These are phyloP conservation scores for Metarhizium robertsii DNA, from an alignment of 2,329 filamentous ascomycete species.

Conservation along the genomic window DNA sequence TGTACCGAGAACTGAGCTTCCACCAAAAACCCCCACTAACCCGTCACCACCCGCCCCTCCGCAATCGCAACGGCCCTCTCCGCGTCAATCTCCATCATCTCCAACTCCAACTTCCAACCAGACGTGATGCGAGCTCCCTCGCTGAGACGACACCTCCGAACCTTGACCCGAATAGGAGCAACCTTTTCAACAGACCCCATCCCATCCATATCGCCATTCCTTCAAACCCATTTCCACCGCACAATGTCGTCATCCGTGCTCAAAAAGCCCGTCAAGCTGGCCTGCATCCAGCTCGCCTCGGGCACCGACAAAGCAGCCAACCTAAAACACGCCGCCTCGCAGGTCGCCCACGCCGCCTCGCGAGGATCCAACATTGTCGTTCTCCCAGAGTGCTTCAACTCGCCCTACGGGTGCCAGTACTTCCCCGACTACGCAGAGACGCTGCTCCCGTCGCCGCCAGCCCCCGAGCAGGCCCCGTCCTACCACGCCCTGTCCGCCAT, in stretches of 20 bases:
- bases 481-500: slow-evolving; percentile 77
- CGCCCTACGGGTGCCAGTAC: slow-evolving; percentile 82
- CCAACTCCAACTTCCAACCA: neutral
- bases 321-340: slow-evolving; percentile 67
- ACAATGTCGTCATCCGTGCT: slow-evolving; percentile 42
- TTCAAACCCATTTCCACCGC: slow-evolving; percentile 15
- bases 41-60: too few species aligned
- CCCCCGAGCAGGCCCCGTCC: slow-evolving; percentile 62
- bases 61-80: neutral
- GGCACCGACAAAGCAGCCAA: slow-evolving; percentile 79
- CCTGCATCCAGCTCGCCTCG: slow-evolving; percentile 72
- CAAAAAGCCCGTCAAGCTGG: slow-evolving; percentile 68
- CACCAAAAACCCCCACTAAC: too few species aligned
- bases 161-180: slow-evolving; percentile 7
- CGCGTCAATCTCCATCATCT: neutral
- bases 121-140: slow-evolving; percentile 1
- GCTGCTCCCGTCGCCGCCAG: slow-evolving; percentile 67
- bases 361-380: slow-evolving; percentile 79
- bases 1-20: too few species aligned
- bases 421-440: slow-evolving; percentile 90
- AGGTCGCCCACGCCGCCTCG: slow-evolving; percentile 71
- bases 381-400: slow-evolving; percentile 98
- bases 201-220: neutral
- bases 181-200: slow-evolving; percentile 3
- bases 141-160: neutral